Conservation (phyloP, 495 filamentous ascomycete species). For the Hamigera avellanea region DNA sequence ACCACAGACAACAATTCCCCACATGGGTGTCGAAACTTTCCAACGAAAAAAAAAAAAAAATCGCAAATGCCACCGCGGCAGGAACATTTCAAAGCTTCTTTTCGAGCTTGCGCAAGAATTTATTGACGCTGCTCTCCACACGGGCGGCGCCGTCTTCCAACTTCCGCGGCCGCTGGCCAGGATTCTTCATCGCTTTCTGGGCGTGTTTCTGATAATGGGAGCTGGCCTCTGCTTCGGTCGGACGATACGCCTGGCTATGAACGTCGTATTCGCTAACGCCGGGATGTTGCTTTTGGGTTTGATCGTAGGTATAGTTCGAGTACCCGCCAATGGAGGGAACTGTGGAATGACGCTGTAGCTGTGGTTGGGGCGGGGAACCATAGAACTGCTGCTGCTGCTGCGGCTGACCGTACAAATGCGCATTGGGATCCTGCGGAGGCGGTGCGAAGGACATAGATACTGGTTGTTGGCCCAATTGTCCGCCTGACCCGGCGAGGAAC, state of each 20-base stretch:
- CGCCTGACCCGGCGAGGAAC: neutral
- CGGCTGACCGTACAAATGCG: conserved; percentile 29
- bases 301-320: conserved; percentile 44
- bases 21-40: no score
- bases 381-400: conserved; percentile 6
- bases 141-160: conserved; percentile 57
- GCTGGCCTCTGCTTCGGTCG: conserved; percentile 50
- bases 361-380: neutral
- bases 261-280: conserved; percentile 46
- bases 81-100: conserved; percentile 52
- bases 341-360: conserved; percentile 7
- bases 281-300: conserved; percentile 21
- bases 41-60: neutral
- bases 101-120: conserved; percentile 81
- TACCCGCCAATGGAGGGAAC: conserved; percentile 34
- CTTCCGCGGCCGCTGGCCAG: conserved; percentile 36
- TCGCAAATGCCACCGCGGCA: neutral
- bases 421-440: conserved; percentile 35
- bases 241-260: conserved; percentile 68
- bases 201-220: conserved; percentile 32
- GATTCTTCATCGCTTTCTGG: conserved; percentile 40
- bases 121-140: conserved; percentile 66
- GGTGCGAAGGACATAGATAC: conserved; percentile 30
- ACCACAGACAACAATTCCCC: no score
- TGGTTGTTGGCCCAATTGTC: conserved; percentile 9